Percentiles rank a stretch among this genome's conserved stretches.
phyloP scores from a whole-genome alignment of 306 rosid genomes.

The Acacia melanoxylon region DNA sequence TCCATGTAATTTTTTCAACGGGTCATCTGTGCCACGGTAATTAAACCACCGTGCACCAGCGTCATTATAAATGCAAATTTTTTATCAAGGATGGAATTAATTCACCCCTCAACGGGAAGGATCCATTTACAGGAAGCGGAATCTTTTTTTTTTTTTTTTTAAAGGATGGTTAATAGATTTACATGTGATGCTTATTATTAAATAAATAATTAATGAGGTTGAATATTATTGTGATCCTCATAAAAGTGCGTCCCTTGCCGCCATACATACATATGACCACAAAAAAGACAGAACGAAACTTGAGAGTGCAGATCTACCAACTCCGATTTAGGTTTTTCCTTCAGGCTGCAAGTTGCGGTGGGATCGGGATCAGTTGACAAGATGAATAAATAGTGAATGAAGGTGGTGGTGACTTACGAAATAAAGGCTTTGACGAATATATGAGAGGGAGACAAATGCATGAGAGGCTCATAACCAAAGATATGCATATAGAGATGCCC shows the following conservation, averaged over 20 bases:
- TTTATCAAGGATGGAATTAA: too few species aligned
- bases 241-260: neutral
- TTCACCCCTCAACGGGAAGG: too few species aligned
- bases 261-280: neutral
- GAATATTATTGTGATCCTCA: neutral
- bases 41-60: too few species aligned
- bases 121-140: too few species aligned
- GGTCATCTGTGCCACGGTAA: too few species aligned
- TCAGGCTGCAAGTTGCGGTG: conserved; percentile 23
- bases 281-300: neutral
- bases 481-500: neutral
- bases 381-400: neutral
- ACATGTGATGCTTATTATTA: neutral
- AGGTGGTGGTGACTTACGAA: conserved; percentile 29
- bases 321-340: neutral
- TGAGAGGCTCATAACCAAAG: neutral
- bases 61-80: too few species aligned
- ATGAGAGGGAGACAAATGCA: neutral
- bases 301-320: conserved; percentile 17
- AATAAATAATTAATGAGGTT: neutral
- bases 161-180: neutral
- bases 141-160: too few species aligned
- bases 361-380: neutral
- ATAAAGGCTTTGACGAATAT: conserved; percentile 17
- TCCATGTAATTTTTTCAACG: too few species aligned